These are phyloP conservation scores for Chaetomiaceae sp. DNA, from an alignment of 2,329 filamentous ascomycete species.

Conservation along the genomic window DNA sequence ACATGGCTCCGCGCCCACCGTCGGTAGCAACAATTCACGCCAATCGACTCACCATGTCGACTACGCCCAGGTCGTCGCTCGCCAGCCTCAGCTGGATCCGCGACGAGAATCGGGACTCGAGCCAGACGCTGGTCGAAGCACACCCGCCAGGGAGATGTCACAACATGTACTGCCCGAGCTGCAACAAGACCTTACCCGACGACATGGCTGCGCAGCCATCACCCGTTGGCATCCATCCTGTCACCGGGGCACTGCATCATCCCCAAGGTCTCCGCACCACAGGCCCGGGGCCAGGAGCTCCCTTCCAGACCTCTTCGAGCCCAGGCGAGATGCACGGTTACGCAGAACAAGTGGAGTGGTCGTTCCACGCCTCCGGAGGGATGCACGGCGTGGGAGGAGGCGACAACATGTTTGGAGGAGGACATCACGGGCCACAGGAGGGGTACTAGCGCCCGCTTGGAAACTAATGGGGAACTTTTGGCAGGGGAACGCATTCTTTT, in stretches of 20 bases:
- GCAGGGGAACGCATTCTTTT: not conserved
- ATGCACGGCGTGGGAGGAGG: conserved; percentile 12
- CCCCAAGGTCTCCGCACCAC: conserved; percentile 9
- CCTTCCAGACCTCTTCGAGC: conserved; percentile 10
- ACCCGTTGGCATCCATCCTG: conserved; percentile 15
- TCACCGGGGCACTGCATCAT: conserved; percentile 10
- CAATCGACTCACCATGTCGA: conserved; percentile 17
- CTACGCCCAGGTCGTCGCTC: conserved; percentile 22
- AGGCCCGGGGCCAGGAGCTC: not conserved
- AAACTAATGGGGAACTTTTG: not conserved
- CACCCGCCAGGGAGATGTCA: conserved; percentile 22
- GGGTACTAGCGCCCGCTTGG: conserved; percentile 8
- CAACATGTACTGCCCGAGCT: conserved; percentile 24
- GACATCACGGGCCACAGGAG: conserved; percentile 20
- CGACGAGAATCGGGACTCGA: conserved; percentile 26
- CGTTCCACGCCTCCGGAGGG: conserved; percentile 12
- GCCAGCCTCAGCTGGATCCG: conserved; percentile 20
- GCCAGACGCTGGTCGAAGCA: conserved; percentile 25
- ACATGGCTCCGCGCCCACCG: conserved; percentile 12
- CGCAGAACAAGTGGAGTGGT: conserved; percentile 16
- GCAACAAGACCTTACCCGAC: conserved; percentile 24
- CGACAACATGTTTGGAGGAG: conserved; percentile 20
- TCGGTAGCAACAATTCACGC: conserved; percentile 19
- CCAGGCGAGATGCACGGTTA: conserved; percentile 15
- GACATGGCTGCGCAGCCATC: conserved; percentile 16